Percentiles rank a stretch among this genome's conserved stretches.
phyloP scores from a whole-genome alignment of 2,329 filamentous ascomycete genomes.

The Colletotrichum sp. region DNA sequence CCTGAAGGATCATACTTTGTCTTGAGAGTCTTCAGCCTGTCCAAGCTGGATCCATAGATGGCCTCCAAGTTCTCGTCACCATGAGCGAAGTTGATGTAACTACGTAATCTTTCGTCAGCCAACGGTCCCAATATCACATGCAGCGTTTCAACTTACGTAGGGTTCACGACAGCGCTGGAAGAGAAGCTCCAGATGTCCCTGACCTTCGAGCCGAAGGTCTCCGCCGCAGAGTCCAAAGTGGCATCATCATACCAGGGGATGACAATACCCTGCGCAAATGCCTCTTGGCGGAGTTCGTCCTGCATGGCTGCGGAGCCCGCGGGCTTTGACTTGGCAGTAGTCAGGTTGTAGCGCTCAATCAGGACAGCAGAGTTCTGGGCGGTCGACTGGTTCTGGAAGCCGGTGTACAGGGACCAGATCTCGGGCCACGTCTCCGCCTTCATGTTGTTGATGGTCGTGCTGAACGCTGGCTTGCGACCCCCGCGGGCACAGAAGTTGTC shows the following conservation, averaged over 20 bases:
- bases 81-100: conserved; percentile 36
- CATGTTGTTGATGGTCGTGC: conserved; percentile 35
- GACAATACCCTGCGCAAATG: conserved; percentile 33
- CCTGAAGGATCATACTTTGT: conserved; percentile 28
- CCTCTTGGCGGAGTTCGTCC: conserved; percentile 36
- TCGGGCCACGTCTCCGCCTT: conserved; percentile 37
- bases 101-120: neutral
- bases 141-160: conserved; percentile 10
- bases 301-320: conserved; percentile 27
- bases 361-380: conserved; percentile 35
- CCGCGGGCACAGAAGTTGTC: conserved; percentile 39
- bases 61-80: conserved; percentile 30
- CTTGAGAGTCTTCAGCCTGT: conserved; percentile 29
- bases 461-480: conserved; percentile 42
- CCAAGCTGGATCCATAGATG: conserved; percentile 29
- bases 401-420: conserved; percentile 39
- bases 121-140: rapidly evolving
- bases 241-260: conserved; percentile 43
- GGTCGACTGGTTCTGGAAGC: conserved; percentile 34
- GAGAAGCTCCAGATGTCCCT: conserved; percentile 29
- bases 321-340: conserved; percentile 26
- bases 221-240: conserved; percentile 35
- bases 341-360: conserved; percentile 40
- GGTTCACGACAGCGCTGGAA: conserved; percentile 20
- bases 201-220: conserved; percentile 33